A percentile compares a stretch with the other conserved stretches of the same genome.
phyloP scores from a whole-genome alignment of 2,329 filamentous ascomycete species.

The Juglanconis sp. region DNA sequence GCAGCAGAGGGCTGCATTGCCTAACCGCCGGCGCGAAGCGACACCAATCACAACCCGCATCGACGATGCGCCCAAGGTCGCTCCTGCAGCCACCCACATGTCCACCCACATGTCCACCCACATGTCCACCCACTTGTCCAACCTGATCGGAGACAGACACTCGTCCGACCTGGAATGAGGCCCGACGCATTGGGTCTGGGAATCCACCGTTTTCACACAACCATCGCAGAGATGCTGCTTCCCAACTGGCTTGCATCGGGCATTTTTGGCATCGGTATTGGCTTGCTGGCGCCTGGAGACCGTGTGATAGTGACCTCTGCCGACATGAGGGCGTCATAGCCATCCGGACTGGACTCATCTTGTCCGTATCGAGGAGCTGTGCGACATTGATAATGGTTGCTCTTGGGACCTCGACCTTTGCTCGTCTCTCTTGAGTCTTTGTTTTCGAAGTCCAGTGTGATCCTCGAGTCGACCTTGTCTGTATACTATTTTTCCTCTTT shows the following conservation, averaged over 20 bases:
- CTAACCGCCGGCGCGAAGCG: constrained; percentile 14
- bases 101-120: neutral
- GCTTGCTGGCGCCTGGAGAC: constrained; percentile 12
- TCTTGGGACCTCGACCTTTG: neutral
- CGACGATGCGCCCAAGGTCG: constrained; percentile 1
- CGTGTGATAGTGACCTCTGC: constrained; percentile 19
- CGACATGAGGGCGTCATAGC: constrained; percentile 8
- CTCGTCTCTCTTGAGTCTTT: neutral
- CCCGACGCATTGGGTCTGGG: constrained; percentile 8
- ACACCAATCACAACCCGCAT: constrained; percentile 12
- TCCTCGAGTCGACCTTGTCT: neutral
- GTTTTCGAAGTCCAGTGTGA: neutral
- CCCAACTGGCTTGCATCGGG: constrained; percentile 1
- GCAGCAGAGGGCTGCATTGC: constrained; percentile 4
- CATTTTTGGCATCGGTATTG: constrained; percentile 1
- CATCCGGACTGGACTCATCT: neutral
- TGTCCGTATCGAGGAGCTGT: neutral
- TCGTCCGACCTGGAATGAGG: constrained; percentile 10
- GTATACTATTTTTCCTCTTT: neutral
- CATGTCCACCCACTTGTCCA: neutral
- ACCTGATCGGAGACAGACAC: constrained; percentile 2
- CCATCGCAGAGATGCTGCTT: neutral
- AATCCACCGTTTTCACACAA: neutral
- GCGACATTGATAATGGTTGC: constrained; percentile 9
- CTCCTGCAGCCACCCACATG: constrained; percentile 2